Base-by-base conservation (phyloP, 176 grass and related monocot genomes). In the Tillandsia leiboldiana region DNA sequence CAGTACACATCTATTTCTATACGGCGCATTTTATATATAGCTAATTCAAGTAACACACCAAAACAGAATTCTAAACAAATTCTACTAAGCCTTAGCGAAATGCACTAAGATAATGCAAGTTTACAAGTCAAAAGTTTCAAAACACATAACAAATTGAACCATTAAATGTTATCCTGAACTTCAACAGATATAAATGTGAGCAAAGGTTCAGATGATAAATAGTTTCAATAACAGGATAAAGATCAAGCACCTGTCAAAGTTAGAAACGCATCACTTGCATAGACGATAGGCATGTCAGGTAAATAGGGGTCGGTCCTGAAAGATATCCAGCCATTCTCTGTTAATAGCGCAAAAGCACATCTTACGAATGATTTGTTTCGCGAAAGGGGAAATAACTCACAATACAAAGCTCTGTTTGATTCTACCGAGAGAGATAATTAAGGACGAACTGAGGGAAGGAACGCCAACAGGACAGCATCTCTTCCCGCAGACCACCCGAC, bases 351-450 rank as follows among this genome's bases (percentile, higher is more conserved):
- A 70, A 14, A 42, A 33, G 49, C 24, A 84, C 26, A 67, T 59
- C 23, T 50, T 33, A 23, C 11, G 64, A 56, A 14, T 26, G 53
- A 29, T 33, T 10, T 58, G 15, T n/a, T 42, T 57, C 9, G 6
- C 59, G 22, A 17, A 73, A 61, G 48, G 85, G 53, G 64, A 80
- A 82, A 84, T 51, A 84, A 99, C 94, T 99, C 89, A 99, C 94
- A 99, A 78, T 78, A 99, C 77, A 88, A 99, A 99, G 75, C 87
- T 90, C 26, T 99, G 84, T 79, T 99, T 99, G 79, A 99, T 99
- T 99, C 94, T 92, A 93, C 90, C 87, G 50, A 99, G 94, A 76
- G 89, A 86, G 51, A 93, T 82, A 71, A 77, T 78, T 72, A 99
- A 81, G 2, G 84, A 99, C 28, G 94, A 93, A 71, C 82, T 90